These are phyloP conservation scores for Fraxinus velutina DNA, from an alignment of 305 asterid species.

Conservation along the genomic window DNA sequence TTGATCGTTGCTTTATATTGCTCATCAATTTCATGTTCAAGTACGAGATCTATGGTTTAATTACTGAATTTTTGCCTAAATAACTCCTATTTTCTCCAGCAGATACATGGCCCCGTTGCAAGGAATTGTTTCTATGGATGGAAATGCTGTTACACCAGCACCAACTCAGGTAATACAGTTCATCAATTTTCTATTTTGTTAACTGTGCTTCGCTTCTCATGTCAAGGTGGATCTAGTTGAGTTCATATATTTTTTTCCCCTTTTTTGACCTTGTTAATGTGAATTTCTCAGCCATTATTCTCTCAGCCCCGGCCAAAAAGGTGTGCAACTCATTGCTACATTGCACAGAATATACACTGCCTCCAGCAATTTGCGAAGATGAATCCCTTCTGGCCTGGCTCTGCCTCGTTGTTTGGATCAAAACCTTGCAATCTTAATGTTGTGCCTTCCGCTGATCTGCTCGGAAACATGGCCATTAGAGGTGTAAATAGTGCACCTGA, in stretches of 20 bases:
- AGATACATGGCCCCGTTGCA: conserved; percentile 91
- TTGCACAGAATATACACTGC: conserved; percentile 71
- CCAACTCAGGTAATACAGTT: conserved; percentile 52
- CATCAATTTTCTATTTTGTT: neutral
- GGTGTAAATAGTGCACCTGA: conserved; percentile 44
- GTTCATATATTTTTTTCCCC: neutral
- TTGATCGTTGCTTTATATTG: conserved; percentile 18
- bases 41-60: conserved; percentile 21
- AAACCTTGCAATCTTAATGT: conserved; percentile 48
- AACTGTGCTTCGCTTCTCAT: neutral
- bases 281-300: conserved; percentile 53
- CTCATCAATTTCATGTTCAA: conserved; percentile 14
- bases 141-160: conserved; percentile 54
- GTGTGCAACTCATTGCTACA: conserved; percentile 93
- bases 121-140: conserved; percentile 84
- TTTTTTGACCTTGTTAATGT: neutral
- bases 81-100: conserved; percentile 33
- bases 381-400: conserved; percentile 69
- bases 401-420: conserved; percentile 60
- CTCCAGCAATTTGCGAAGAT: conserved; percentile 78
- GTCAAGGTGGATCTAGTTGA: neutral
- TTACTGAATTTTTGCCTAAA: conserved; percentile 15
- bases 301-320: conserved; percentile 88
- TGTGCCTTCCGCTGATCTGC: conserved; percentile 50
- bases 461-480: conserved; percentile 42